A percentile compares a stretch with the other conserved stretches of the same genome.
phyloP scores from a whole-genome alignment of 2,329 filamentous ascomycete species.

The Diaporthe eres region DNA sequence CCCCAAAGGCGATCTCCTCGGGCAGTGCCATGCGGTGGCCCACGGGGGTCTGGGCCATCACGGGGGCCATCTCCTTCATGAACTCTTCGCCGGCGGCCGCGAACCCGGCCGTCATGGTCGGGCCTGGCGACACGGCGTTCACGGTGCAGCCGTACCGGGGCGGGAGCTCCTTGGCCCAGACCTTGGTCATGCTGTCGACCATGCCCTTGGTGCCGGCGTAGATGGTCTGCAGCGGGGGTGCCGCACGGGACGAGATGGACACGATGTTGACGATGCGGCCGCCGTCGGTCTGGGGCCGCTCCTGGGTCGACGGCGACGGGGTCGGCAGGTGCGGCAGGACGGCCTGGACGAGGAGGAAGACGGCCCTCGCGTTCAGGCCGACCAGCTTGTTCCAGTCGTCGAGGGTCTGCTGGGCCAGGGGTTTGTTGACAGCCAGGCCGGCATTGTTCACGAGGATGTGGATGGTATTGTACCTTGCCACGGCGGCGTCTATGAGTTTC shows the following conservation, averaged over 20 bases:
- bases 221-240: slow-evolving; percentile 58
- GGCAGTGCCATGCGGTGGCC: slow-evolving; percentile 58
- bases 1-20: slow-evolving; percentile 62
- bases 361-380: slow-evolving; percentile 58
- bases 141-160: slow-evolving; percentile 61
- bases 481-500: slow-evolving; percentile 53
- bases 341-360: slow-evolving; percentile 58
- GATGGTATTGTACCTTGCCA: slow-evolving; percentile 52
- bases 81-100: slow-evolving; percentile 33
- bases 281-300: slow-evolving; percentile 40
- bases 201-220: slow-evolving; percentile 66
- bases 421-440: slow-evolving; percentile 54
- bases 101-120: slow-evolving; percentile 53
- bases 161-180: slow-evolving; percentile 60
- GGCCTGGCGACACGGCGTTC: slow-evolving; percentile 60
- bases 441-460: slow-evolving; percentile 57
- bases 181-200: slow-evolving; percentile 61
- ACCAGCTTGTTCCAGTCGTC: slow-evolving; percentile 56
- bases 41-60: slow-evolving; percentile 59
- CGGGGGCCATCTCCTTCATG: slow-evolving; percentile 51
- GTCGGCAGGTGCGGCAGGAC: slow-evolving; percentile 55
- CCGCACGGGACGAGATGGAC: slow-evolving; percentile 53
- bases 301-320: slow-evolving; percentile 27
- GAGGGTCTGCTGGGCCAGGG: slow-evolving; percentile 54
- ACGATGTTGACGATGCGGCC: slow-evolving; percentile 61